Evolutionary conservation across 2,329 filamentous ascomycete species (phyloP).

Genomic region (Penicillium vulpinum): DNA sequence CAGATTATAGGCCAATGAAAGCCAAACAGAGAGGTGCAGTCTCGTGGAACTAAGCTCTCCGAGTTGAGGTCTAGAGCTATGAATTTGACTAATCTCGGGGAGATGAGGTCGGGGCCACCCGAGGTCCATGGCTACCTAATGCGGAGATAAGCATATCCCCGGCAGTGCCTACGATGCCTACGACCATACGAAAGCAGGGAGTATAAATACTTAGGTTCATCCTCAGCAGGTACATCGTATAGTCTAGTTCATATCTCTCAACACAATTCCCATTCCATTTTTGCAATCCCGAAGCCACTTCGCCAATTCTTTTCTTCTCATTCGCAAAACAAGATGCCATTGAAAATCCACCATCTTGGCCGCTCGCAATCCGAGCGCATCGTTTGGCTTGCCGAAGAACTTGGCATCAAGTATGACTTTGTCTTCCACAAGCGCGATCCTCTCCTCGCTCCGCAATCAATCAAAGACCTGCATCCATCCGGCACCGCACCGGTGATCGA

Average conservation of each 20-base stretch:
- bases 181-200: too few relatives aligned
- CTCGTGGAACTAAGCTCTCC: not conserved
- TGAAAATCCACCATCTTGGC: conserved; percentile 24
- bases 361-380: conserved; percentile 28
- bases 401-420: conserved; percentile 19
- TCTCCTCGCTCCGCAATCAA: conserved; percentile 21
- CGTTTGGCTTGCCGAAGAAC: conserved; percentile 27
- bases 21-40: too few relatives aligned
- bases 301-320: not conserved
- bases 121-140: too few relatives aligned
- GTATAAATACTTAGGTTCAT: not conserved
- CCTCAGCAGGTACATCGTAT: not conserved
- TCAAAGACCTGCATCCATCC: conserved; percentile 22
- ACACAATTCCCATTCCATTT: not conserved
- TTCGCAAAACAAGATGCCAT: conserved; percentile 13
- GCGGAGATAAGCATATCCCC: not conserved
- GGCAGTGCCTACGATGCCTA: not conserved
- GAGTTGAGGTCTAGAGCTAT: not conserved
- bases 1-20: not conserved
- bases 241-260: not conserved
- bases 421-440: conserved; percentile 26
- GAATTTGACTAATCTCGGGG: conserved; percentile 9
- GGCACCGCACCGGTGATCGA: conserved; percentile 25
- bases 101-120: too few relatives aligned
- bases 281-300: not conserved